Evolutionary conservation across 2,329 filamentous ascomycete species (phyloP), one percentile per base, ranked within the genome.

Genomic region (Colletotrichum theobromicola): DNA sequence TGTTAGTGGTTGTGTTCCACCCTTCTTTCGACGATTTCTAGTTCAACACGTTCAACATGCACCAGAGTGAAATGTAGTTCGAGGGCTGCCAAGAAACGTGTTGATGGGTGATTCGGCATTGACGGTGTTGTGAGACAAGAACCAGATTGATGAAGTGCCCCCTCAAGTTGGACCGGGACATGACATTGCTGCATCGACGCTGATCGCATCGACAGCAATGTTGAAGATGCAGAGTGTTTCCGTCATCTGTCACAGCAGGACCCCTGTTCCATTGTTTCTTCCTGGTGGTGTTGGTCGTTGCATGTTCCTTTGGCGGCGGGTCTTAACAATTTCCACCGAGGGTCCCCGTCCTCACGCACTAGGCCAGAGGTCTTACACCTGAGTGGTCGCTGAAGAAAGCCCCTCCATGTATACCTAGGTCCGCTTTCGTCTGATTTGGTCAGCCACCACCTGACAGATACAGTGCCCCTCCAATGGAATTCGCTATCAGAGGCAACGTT

Each of bases 401-500:
- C 35, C 34, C 32, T 42, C 24, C 21, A 35, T 57, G n/a, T 21
- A 15, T n/a, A n/a, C n/a, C n/a, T n/a, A n/a, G n/a, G n/a, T 61
- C 66, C 70, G 70, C 67, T 73, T 70, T 64, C 70, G 50, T 73
- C 70, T 71, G 67, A 66, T 71, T 53, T 53, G 61, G 53, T 55
- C 42, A 71, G 61, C 71, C 70, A 70, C 66, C 30, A 58, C 66
- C 55, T 46, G 26, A 30, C 28, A 24, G 63, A 32, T 67, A 46
- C 53, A 24, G 46, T 28, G 35, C 28, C 21, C 21, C 28, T 13
- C 30, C 21, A 50, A n/a, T 53, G 6, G 15, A 32, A 58, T 34
- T 60, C 26, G 53, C 57, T 72, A 67, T 64, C 68, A 67, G 37
- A 75, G 62, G 72, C 72, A 75, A 75, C 72, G 72, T 75, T 75